Conservation (phyloP, 768 basidiomycete species). For the Chalciporus piperatus region DNA sequence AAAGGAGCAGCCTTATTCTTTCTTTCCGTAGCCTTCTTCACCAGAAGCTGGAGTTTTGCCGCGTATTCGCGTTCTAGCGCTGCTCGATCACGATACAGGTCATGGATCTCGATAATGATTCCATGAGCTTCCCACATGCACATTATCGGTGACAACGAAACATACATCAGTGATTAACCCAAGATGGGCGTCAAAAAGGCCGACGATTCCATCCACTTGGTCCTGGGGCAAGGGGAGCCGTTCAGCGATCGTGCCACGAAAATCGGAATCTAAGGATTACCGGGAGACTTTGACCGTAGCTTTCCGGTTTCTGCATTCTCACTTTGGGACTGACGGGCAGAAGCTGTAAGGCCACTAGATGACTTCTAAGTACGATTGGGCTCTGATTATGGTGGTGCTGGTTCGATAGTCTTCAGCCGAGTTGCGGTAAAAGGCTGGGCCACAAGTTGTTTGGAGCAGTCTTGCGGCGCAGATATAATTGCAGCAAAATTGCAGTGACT, state of each 20-base stretch:
- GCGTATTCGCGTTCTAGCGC: constrained; percentile 80
- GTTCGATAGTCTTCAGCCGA: neutral
- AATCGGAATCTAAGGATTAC: constrained; percentile 33
- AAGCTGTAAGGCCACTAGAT: too few relatives aligned
- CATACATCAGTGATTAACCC: constrained; percentile 63
- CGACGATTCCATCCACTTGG: constrained; percentile 64
- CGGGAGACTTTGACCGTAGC: constrained; percentile 53
- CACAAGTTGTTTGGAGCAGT: too few relatives aligned
- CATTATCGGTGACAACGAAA: neutral
- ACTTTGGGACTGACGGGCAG: neutral
- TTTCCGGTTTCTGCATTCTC: constrained; percentile 22
- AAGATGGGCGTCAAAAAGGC: constrained; percentile 61
- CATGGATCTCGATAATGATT: constrained; percentile 53
- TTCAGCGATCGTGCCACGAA: constrained; percentile 7
- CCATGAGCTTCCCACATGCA: neutral
- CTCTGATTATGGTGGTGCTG: neutral
- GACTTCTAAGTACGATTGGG: neutral
- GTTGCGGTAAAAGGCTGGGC: too few relatives aligned
- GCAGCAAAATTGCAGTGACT: too few relatives aligned
- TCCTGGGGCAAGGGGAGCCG: constrained; percentile 42
- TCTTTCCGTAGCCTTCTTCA: constrained; percentile 69
- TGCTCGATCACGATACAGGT: constrained; percentile 64
- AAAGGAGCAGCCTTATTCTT: constrained; percentile 54
- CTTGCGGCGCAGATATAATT: too few relatives aligned
- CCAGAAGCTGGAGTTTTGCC: constrained; percentile 60